Evolutionary conservation across 352 stramenopile genomes (phyloP), one percentile per base, ranked within the genome.

Genomic region (Phytophthora palmivora): DNA sequence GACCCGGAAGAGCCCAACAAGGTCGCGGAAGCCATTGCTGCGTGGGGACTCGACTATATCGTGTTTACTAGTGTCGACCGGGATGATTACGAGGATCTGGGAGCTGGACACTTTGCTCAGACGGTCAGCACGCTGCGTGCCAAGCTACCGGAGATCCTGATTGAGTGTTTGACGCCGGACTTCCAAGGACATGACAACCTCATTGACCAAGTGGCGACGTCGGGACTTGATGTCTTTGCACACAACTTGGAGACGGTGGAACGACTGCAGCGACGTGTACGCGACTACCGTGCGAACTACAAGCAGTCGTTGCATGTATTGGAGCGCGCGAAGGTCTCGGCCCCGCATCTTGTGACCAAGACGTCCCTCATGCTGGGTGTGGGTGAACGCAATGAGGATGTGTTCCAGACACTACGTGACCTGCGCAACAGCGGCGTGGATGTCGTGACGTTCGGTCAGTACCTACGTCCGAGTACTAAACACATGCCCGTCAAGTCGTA

Each of bases 241-340:
- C 98, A 99, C 87, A 99, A 99, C 72, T 77, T 99, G 21, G 98
- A 99, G 82, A 99, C 98, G 0, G 97, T 99, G 2, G 96, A 99
- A 79, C 76, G 97, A 21, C 82, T 99, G 52, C 82, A 92, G 74
- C 85, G 85, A 37, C 87, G 87, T 49, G 87, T 92, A 52, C 85
- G 87, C 21, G 87, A 95, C 65, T 92, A 94, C 73, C 87, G 87
- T 37, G 87, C 98, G 18, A 97, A 94, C 42, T 99, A 99, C 81
- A 84, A 90, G 63, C 98, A 99, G 78, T 98, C 89, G 62, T 82
- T 99, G 18, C 83, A 79, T 15, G 97, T 98, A n/a, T 82, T 99
- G 49, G 85, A 97, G 71, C 87, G 96, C 57, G 97, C 91, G 46
- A 99, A 99, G 76, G 87, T 87, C 32, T 84, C 78, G 3, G 83